These are phyloP conservation scores for Paraphoma chrysanthemicola DNA, from an alignment of 2,329 filamentous ascomycete species.

Conservation along the genomic window DNA sequence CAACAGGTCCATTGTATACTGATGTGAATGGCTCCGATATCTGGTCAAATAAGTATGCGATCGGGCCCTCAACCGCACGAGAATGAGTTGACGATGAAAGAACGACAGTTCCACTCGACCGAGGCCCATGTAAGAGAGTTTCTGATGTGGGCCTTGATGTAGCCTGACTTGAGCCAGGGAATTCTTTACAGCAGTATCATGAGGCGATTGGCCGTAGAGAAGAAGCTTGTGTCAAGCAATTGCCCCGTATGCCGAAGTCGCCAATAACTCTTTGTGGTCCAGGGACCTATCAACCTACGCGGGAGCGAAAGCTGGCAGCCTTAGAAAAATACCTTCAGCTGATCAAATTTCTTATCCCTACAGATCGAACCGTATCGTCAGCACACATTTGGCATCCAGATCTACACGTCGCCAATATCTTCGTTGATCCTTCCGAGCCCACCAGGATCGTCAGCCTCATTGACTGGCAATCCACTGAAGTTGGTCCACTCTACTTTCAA, in stretches of 20 bases:
- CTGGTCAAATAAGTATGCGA: slow-evolving; percentile 3
- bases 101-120: neutral
- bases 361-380: slow-evolving; percentile 5
- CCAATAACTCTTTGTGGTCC: slow-evolving; percentile 13
- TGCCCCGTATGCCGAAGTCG: slow-evolving; percentile 3
- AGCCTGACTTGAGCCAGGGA: too few species aligned
- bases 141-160: too few species aligned
- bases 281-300: slow-evolving; percentile 9
- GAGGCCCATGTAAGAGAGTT: slow-evolving; percentile 13
- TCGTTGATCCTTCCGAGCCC: slow-evolving; percentile 23
- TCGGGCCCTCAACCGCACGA: slow-evolving; percentile 5
- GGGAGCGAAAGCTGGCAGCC: slow-evolving; percentile 14
- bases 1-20: too few species aligned
- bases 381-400: slow-evolving; percentile 42
- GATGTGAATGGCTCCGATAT: slow-evolving; percentile 4
- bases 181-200: slow-evolving; percentile 5
- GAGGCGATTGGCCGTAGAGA: slow-evolving; percentile 6
- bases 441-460: slow-evolving; percentile 34
- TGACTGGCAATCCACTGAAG: slow-evolving; percentile 39
- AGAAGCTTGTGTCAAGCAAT: slow-evolving; percentile 7
- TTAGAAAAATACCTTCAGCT: slow-evolving; percentile 8
- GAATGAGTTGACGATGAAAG: slow-evolving; percentile 9
- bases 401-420: slow-evolving; percentile 40
- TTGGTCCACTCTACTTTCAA: slow-evolving; percentile 22
- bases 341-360: slow-evolving; percentile 7